Evolutionary conservation across 192 early-diverging fungal species (phyloP).

Genomic region (Gigaspora rosea): DNA sequence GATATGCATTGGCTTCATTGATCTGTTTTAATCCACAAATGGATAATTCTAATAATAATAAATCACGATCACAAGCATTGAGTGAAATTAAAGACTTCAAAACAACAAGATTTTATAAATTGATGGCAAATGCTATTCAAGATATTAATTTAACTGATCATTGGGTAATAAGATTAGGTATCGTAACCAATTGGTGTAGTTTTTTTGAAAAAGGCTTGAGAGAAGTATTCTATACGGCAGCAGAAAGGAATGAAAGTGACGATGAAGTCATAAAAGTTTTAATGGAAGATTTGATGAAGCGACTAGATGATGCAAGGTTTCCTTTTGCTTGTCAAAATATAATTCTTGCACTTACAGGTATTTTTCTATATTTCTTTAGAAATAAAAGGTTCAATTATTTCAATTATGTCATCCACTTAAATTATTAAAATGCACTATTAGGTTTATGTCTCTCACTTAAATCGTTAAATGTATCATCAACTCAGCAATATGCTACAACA

Average conservation of each 20-base stretch:
- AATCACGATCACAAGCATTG: not conserved
- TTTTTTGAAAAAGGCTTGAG: conserved; percentile 45
- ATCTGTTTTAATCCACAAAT: conserved; percentile 3
- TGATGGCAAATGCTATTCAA: conserved; percentile 48
- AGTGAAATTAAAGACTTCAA: conserved; percentile 17
- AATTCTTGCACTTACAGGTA: conserved; percentile 48
- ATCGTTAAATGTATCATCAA: not conserved
- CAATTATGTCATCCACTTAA: not conserved
- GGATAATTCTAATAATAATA: not conserved
- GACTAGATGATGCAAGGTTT: conserved; percentile 39
- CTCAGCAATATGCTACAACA: conserved; percentile 7
- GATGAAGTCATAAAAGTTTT: conserved; percentile 39
- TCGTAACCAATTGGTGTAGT: conserved; percentile 46
- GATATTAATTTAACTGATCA: conserved; percentile 57
- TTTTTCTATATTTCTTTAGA: not conserved
- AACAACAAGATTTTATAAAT: conserved; percentile 44
- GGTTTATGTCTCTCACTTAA: conserved; percentile 14
- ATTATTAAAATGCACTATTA: not conserved
- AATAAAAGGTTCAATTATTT: not conserved
- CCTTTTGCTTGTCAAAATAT: conserved; percentile 43
- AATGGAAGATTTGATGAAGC: conserved; percentile 39
- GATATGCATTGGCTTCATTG: conserved; percentile 46
- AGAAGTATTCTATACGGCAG: conserved; percentile 28
- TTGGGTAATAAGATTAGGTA: conserved; percentile 47
- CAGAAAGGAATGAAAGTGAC: conserved; percentile 21